Evolutionary conservation across 106 monocot genomes (phyloP).

Genomic region (Vanilla planifolia): DNA sequence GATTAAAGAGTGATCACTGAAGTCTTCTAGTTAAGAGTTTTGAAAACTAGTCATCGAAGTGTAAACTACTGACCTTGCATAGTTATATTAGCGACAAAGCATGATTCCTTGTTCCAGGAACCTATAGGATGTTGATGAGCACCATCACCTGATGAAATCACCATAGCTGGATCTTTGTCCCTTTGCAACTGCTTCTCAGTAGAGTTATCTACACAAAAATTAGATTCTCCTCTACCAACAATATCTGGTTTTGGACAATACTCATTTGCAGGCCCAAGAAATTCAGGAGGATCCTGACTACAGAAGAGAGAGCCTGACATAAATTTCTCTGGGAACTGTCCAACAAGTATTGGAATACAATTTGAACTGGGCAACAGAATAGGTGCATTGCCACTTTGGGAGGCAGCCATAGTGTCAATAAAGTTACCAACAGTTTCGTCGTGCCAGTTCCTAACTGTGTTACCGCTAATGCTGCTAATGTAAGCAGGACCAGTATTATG

Average conservation of each 20-base stretch:
- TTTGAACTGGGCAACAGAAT: background rate
- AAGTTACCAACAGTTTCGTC: conserved; percentile 13
- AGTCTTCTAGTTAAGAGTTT: background rate
- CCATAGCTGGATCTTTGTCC: conserved; percentile 18
- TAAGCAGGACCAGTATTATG: conserved; percentile 18
- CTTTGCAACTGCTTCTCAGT: conserved; percentile 15
- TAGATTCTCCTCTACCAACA: conserved; percentile 25
- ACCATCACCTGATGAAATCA: conserved; percentile 28
- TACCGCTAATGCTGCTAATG: conserved; percentile 2
- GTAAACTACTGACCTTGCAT: conserved; percentile 26
- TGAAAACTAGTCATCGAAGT: background rate
- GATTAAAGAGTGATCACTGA: background rate
- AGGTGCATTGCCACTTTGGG: conserved; percentile 13
- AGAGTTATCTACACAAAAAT: conserved; percentile 15
- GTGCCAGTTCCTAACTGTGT: conserved; percentile 14
- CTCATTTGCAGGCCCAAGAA: conserved; percentile 18
- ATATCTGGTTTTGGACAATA: conserved; percentile 22
- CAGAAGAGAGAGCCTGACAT: conserved; percentile 25
- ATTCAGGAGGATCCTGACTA: conserved; percentile 36
- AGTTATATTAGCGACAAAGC: conserved; percentile 10
- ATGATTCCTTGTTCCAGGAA: conserved; percentile 11
- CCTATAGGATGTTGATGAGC: conserved; percentile 14
- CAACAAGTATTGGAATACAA: conserved; percentile 7
- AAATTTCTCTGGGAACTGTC: conserved; percentile 20
- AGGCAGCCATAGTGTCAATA: conserved; percentile 14